A percentile compares a stretch with the other conserved stretches of the same genome.
These are phyloP conservation scores for Brasenia schreberi DNA, from an alignment of 164 flowering plant species.

Conservation along the genomic window DNA sequence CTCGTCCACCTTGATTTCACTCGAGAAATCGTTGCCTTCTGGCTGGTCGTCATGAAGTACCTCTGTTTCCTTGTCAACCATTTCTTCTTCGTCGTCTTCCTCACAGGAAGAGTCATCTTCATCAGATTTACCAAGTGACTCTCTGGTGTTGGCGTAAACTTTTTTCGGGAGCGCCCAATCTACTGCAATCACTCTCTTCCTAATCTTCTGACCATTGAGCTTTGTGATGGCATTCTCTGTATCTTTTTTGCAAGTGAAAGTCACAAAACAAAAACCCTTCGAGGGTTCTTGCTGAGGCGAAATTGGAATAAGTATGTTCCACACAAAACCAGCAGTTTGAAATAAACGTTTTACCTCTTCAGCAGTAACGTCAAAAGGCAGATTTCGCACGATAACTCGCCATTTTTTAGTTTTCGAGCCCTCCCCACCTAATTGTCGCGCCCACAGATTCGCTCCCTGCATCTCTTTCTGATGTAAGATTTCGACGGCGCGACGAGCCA, in stretches of 20 bases:
- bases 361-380: conserved; percentile 74
- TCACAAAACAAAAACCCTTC: conserved; percentile 91
- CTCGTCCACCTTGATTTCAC: conserved; percentile 50
- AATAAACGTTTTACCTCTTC: conserved; percentile 62
- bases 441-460: conserved; percentile 70
- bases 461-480: conserved; percentile 67
- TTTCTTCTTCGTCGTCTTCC: conserved; percentile 21
- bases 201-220: conserved; percentile 61
- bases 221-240: conserved; percentile 90
- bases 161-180: conserved; percentile 98
- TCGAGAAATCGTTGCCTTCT: conserved; percentile 10
- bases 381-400: conserved; percentile 86
- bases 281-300: conserved; percentile 54
- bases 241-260: conserved; percentile 81
- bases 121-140: background rate
- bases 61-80: conserved; percentile 4
- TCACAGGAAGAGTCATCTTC: conserved; percentile 26
- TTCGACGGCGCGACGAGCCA: conserved; percentile 70
- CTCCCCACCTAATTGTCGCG: conserved; percentile 98
- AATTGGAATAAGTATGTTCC: conserved; percentile 79
- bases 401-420: conserved; percentile 91
- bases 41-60: conserved; percentile 8
- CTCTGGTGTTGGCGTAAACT: conserved; percentile 15
- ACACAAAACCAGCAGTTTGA: conserved; percentile 70
- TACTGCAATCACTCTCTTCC: conserved; percentile 81